Evolutionary conservation across 164 flowering plant species (phyloP).

Genomic region (Cinnamomum chago): DNA sequence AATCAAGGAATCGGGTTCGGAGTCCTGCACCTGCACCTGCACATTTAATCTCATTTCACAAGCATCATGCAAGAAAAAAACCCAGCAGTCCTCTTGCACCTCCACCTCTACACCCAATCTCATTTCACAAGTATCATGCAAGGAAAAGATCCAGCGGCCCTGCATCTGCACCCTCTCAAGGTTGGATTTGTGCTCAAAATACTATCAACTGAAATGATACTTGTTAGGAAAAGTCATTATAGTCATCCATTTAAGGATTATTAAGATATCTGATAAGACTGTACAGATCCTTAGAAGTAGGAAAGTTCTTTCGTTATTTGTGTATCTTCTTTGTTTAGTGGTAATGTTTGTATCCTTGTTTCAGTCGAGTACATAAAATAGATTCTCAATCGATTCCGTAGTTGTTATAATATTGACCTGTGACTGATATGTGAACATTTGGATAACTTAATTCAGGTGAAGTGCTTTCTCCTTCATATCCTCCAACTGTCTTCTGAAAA

Average conservation of each 20-base stretch:
- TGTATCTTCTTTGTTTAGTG: too few species aligned
- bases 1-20: slow-evolving; percentile 8
- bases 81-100: slow-evolving; percentile 22
- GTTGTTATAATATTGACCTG: background rate
- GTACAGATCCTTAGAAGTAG: too few species aligned
- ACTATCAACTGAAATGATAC: background rate
- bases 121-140: slow-evolving; percentile 30
- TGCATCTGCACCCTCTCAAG: slow-evolving; percentile 40
- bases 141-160: slow-evolving; percentile 25
- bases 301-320: too few species aligned
- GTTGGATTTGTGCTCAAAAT: slow-evolving; percentile 23
- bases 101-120: slow-evolving; percentile 31
- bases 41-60: slow-evolving; percentile 28
- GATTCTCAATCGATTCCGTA: too few species aligned
- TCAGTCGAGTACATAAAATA: too few species aligned
- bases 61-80: slow-evolving; percentile 29
- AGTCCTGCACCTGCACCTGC: slow-evolving; percentile 34
- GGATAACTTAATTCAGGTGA: slow-evolving; percentile 19
- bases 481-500: slow-evolving; percentile 21
- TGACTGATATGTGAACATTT: background rate
- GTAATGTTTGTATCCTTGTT: too few species aligned
- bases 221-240: background rate
- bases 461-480: slow-evolving; percentile 18
- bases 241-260: too few species aligned
- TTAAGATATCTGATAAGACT: too few species aligned